Conservation (phyloP, 2,329 filamentous ascomycete species). For the Epichloe bromicola region DNA sequence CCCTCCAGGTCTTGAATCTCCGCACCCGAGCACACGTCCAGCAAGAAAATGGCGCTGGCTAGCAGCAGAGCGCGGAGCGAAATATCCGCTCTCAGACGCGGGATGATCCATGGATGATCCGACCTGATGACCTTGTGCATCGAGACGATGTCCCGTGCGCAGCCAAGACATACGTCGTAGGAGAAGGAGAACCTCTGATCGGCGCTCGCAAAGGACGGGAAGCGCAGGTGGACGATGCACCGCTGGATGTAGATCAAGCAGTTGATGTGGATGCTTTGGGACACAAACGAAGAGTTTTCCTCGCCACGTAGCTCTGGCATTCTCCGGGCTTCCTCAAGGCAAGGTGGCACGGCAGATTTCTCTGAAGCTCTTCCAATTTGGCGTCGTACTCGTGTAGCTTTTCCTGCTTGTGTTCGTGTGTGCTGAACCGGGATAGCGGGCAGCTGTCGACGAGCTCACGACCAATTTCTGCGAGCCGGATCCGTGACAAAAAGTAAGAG, state of each 20-base stretch:
- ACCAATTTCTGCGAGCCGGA: conserved; percentile 2
- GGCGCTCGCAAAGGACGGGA: neutral
- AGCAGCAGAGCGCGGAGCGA: neutral
- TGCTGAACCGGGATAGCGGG: neutral
- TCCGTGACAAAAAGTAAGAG: neutral
- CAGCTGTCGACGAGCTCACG: conserved; percentile 1
- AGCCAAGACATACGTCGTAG: neutral
- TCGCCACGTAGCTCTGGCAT: neutral
- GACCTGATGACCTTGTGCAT: conserved; percentile 1
- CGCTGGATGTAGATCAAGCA: conserved; percentile 1
- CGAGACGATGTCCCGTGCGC: conserved; percentile 3
- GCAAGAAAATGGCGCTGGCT: conserved; percentile 1
- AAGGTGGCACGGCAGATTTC: conserved; percentile 2
- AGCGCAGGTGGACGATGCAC: conserved; percentile 3
- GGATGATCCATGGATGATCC: neutral
- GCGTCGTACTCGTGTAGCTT: neutral
- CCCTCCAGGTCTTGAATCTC: neutral
- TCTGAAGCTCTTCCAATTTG: conserved; percentile 1
- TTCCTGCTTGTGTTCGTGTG: conserved; percentile 1
- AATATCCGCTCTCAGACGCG: neutral
- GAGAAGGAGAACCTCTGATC: neutral
- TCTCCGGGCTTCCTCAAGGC: neutral
- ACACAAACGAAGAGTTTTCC: neutral
- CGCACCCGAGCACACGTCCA: conserved; percentile 2
- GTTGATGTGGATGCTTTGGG: conserved; percentile 4